Base-by-base conservation (phyloP, 805 yeast genomes). In the Sporopachydermia quercuum region DNA sequence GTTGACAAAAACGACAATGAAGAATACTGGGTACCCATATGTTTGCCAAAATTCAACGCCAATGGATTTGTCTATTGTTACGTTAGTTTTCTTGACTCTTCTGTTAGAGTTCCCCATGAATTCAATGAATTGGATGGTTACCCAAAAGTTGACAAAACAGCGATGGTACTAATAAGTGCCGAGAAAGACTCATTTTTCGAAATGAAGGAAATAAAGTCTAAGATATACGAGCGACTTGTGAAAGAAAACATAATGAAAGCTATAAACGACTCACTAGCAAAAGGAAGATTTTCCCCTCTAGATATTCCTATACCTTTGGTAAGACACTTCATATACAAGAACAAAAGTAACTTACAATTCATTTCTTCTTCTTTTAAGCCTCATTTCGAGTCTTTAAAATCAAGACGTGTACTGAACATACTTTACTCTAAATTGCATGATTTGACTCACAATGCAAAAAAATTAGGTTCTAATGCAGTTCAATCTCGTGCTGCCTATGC, bases 1-100 rank as follows among this genome's bases (percentile, higher is more conserved):
- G 42, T 40, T 18, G 41, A 37, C 5, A 42, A 40, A n/a, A 16
- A 19, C n/a, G 38, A 17, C 6, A 36, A 36, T 14, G 38, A 36
- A 47, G 96, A 87, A 51, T 72, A 85, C 42, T 91, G 97, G 97
- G 71, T 83, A 8, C 98, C 98, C 0, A 66, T 89, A 1, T 89
- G 98, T 56, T 66, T 89, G 54, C 95, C 97, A 1, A 75, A 81
- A 48, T 89, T 89, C 62, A 89, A 91, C 52, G 62, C 84, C 2
- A 76, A 76, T 46, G 98, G 98, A 5, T 91, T 87, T 50, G 58
- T 89, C 4, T 82, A 91, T 52, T 76, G 85, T 8, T 84, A 80
- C 50, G 80, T 86, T 36, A 76, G 75, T 42, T 75, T 76, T 46
- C 53, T 78, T 37, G 67, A 66, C 38, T 46, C 61, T 27, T 54